Conservation (phyloP, 805 yeast species). For the Lachancea cidri region DNA sequence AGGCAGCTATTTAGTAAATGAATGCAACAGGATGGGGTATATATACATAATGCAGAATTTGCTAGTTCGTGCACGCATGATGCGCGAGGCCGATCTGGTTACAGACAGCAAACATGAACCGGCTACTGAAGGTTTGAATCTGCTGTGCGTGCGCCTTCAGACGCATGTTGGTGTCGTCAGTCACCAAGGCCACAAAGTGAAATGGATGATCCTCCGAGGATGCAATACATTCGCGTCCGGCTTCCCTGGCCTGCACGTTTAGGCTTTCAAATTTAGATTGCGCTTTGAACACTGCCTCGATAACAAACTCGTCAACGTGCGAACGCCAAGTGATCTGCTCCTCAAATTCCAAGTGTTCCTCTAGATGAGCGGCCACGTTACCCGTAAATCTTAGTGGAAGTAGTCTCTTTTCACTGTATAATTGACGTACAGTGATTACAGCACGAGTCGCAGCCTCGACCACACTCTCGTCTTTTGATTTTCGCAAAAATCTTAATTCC, state of each 20-base stretch:
- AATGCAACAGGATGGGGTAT: constrained; percentile 1
- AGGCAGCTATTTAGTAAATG: neutral
- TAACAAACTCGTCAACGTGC: constrained; percentile 63
- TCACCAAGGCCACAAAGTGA: constrained; percentile 56
- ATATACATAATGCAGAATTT: neutral
- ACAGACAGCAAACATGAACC: constrained; percentile 31
- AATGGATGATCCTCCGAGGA: constrained; percentile 32
- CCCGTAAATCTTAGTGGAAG: constrained; percentile 66
- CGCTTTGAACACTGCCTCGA: constrained; percentile 46
- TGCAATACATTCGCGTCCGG: constrained; percentile 7
- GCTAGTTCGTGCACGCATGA: constrained; percentile 20
- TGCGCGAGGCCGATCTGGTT: constrained; percentile 21
- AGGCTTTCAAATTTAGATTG: constrained; percentile 23
- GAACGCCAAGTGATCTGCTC: constrained; percentile 68
- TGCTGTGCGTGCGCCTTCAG: constrained; percentile 43
- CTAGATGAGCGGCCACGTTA: constrained; percentile 58
- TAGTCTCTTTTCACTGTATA: constrained; percentile 50
- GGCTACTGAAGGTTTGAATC: constrained; percentile 31
- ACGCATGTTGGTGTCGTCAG: constrained; percentile 73
- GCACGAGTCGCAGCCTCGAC: constrained; percentile 80
- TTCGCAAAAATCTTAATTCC: constrained; percentile 64
- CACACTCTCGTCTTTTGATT: constrained; percentile 65
- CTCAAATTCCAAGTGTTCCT: constrained; percentile 71
- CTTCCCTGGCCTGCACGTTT: constrained; percentile 11
- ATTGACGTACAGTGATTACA: constrained; percentile 65